These are phyloP conservation scores for Saccharomyces hybrid DNA, from an alignment of 1,139 yeast species.

Conservation along the genomic window DNA sequence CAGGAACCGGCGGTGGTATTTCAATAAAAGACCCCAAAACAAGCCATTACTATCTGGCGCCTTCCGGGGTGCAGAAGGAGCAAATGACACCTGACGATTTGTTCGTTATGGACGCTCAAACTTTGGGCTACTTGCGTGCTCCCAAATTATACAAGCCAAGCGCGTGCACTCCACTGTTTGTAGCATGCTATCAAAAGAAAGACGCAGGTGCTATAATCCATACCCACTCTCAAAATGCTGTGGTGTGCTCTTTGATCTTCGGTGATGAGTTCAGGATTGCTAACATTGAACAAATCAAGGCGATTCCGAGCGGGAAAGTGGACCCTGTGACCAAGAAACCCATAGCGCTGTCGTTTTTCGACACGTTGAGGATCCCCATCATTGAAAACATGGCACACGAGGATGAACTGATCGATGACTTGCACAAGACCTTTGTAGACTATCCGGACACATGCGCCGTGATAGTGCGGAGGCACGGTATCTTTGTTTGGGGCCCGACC, in stretches of 20 bases:
- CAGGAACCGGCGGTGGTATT: constrained; percentile 96
- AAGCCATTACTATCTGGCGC: constrained; percentile 50
- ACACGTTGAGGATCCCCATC: constrained; percentile 76
- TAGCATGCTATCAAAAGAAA: constrained; percentile 64
- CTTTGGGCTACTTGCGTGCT: constrained; percentile 42
- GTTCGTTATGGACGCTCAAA: constrained; percentile 57
- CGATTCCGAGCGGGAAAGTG: constrained; percentile 63
- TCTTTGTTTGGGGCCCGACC: constrained; percentile 90
- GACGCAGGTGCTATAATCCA: constrained; percentile 92
- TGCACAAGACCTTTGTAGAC: constrained; percentile 53
- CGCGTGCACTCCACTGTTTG: constrained; percentile 86
- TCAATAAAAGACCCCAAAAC: constrained; percentile 57
- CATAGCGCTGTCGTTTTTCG: constrained; percentile 53
- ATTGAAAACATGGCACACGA: constrained; percentile 87
- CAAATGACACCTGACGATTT: constrained; percentile 73
- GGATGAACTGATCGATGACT: constrained; percentile 67
- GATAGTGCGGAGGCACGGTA: constrained; percentile 86
- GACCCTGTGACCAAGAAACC: constrained; percentile 33
- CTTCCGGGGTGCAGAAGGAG: constrained; percentile 94
- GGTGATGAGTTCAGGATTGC: constrained; percentile 67
- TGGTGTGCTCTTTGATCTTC: constrained; percentile 66
- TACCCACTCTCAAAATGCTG: constrained; percentile 88
- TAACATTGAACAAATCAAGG: constrained; percentile 88
- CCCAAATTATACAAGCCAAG: constrained; percentile 75
- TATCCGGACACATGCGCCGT: constrained; percentile 78